These are phyloP conservation scores for Sugiyamaella boreocaroliniensis DNA, from an alignment of 805 yeast genomes.

Conservation along the genomic window DNA sequence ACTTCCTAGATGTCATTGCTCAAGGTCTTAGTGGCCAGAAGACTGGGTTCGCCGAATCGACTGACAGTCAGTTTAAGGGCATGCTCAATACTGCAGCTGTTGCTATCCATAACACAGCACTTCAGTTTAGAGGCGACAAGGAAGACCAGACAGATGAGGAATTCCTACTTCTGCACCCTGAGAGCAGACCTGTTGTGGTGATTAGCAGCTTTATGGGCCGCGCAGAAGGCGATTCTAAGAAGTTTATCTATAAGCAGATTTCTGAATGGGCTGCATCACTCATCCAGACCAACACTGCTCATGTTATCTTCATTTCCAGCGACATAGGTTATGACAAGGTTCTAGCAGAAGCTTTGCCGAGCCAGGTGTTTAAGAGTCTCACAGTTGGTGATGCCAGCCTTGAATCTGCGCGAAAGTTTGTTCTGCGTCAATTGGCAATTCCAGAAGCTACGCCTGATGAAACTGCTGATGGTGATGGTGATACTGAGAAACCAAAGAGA, in stretches of 20 bases:
- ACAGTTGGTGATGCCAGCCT: constrained; percentile 75
- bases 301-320: constrained; percentile 80
- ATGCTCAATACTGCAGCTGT: constrained; percentile 66
- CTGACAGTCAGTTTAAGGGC: constrained; percentile 72
- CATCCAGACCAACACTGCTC: constrained; percentile 74
- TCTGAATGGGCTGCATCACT: constrained; percentile 87
- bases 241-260: constrained; percentile 62
- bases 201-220: constrained; percentile 55
- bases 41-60: constrained; percentile 78
- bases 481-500: constrained; percentile 11
- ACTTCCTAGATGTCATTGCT: constrained; percentile 73
- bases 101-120: constrained; percentile 64
- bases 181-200: constrained; percentile 76
- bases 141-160: constrained; percentile 59
- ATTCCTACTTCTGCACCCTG: constrained; percentile 78
- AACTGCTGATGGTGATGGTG: constrained; percentile 29
- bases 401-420: constrained; percentile 58
- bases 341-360: constrained; percentile 69
- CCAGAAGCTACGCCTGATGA: constrained; percentile 21
- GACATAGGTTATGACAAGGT: constrained; percentile 71
- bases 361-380: constrained; percentile 73
- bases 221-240: constrained; percentile 48
- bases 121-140: constrained; percentile 10
- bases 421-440: constrained; percentile 15
- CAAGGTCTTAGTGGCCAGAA: constrained; percentile 93